phyloP scores from a whole-genome alignment of 2,329 filamentous ascomycete species.

The Ophiocordyceps sinensis region DNA sequence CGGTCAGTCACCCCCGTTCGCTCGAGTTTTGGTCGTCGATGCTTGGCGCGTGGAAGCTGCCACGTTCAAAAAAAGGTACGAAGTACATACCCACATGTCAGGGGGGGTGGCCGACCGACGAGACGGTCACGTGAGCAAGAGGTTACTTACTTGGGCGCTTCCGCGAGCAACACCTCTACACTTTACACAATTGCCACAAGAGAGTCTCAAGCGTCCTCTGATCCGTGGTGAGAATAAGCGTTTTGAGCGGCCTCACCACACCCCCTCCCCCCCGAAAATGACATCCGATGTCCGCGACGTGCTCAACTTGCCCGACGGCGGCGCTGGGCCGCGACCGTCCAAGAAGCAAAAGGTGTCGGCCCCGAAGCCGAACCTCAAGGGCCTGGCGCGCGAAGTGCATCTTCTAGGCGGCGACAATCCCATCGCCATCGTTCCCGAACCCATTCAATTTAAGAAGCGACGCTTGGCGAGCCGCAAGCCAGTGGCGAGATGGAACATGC shows the following conservation, averaged over 20 bases:
- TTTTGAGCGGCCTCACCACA: constrained; percentile 3
- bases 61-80: constrained; percentile 34
- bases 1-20: not conserved
- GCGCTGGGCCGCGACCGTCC: constrained; percentile 36
- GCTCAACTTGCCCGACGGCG: constrained; percentile 57
- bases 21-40: not conserved
- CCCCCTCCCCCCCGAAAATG: constrained; percentile 29
- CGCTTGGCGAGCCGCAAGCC: constrained; percentile 40
- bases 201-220: too few relatives aligned
- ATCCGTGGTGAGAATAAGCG: constrained; percentile 7
- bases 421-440: constrained; percentile 50
- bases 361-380: constrained; percentile 45
- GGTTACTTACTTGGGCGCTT: not conserved
- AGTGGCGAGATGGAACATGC: constrained; percentile 49
- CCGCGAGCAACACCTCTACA: not conserved
- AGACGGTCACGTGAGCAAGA: constrained; percentile 18
- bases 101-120: too few relatives aligned
- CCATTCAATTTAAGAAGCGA: constrained; percentile 44
- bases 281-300: constrained; percentile 77
- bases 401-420: constrained; percentile 52
- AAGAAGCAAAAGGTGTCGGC: constrained; percentile 63
- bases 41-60: constrained; percentile 25
- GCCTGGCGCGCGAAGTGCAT: constrained; percentile 50
- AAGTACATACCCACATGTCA: too few relatives aligned
- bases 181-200: not conserved